phyloP scores from a whole-genome alignment of 2,329 filamentous ascomycete genomes.

The Fusarium anthophilum region DNA sequence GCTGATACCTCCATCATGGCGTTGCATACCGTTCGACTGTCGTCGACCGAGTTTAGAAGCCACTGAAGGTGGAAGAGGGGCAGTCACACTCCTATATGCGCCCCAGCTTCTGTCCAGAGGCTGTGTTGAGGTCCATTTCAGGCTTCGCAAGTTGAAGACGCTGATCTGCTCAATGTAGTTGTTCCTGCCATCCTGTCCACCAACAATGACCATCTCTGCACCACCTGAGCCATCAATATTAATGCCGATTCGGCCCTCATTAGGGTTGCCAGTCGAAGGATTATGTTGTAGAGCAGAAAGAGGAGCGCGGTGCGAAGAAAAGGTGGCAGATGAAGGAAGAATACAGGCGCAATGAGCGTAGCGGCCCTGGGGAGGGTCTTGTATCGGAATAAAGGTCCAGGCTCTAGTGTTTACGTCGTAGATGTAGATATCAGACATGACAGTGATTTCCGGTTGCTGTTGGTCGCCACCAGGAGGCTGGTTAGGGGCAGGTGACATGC shows the following conservation, averaged over 20 bases:
- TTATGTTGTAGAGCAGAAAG: constrained; percentile 91
- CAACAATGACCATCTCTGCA: constrained; percentile 96
- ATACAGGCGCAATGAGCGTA: constrained; percentile 98
- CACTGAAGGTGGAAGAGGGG: constrained; percentile 76
- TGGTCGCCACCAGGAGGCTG: constrained; percentile 57
- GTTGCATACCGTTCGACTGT: constrained; percentile 54
- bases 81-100: constrained; percentile 94
- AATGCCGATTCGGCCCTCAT: constrained; percentile 88
- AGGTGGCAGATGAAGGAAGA: constrained; percentile 85
- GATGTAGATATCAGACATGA: constrained; percentile 98
- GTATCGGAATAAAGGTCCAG: constrained; percentile 86
- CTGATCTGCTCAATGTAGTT: constrained; percentile 99
- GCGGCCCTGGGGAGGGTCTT: constrained; percentile 87
- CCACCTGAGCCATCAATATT: constrained; percentile 91
- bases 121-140: constrained; percentile 95
- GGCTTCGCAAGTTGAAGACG: constrained; percentile 93
- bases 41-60: constrained; percentile 73
- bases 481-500: constrained; percentile 85
- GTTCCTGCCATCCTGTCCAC: constrained; percentile 96
- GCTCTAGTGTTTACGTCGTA: constrained; percentile 84
- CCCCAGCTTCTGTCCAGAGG: constrained; percentile 91
- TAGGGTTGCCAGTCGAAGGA: constrained; percentile 80
- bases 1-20: constrained; percentile 58
- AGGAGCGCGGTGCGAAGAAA: constrained; percentile 84
- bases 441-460: constrained; percentile 84